Base-by-base conservation (phyloP, 371 early-diverging fungal species). In the Mucor ambiguus region DNA sequence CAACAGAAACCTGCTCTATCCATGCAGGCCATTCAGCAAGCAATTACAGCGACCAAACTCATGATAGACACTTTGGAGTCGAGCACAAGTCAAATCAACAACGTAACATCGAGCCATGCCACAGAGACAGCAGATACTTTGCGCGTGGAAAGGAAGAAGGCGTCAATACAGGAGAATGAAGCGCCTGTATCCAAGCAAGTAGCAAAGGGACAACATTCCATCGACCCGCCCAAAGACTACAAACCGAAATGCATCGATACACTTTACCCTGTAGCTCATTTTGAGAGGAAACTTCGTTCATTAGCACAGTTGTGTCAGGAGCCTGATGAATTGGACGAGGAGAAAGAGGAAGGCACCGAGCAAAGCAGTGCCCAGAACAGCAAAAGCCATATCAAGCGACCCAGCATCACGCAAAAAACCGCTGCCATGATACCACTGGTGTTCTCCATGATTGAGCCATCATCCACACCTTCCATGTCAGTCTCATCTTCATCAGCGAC, bases 261-360 rank as follows among this genome's bases (percentile, higher is more conserved):
- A 5, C 57, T 80, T 5, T 76, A 78, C 58, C 83, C 83, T 4
- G 74, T 80, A 2, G 64, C 79, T 28, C 72, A 77, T 55, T 75
- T 80, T 58, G 83, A 82, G 63, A 66, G 77, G 6, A 76, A 74
- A 35, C 54, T 82, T 16, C 70, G 83, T 6, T 72, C 83, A 8
- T 46, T 82, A 28, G 74, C 78, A 26, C 80, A 82, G 44, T 55
- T 82, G 5, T 82, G 83, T 48, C 77, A 74, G 48, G 73, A 76
- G 56, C 77, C 80, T 0, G 64, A 67, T 22, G 59, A 64, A 29
- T 44, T 22, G 5, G 60, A 64, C 1, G 44, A 32, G 5, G 60
- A 64, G 1, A 26, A 26, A 30, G n/a, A 35, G 29, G n/a, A 56
- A 4, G 37, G 22, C 35, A n/a, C 37, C 26, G 29, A 49, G 12